phyloP scores from a whole-genome alignment of 78 protist genomes.

The Dictyostelium capitatum region DNA sequence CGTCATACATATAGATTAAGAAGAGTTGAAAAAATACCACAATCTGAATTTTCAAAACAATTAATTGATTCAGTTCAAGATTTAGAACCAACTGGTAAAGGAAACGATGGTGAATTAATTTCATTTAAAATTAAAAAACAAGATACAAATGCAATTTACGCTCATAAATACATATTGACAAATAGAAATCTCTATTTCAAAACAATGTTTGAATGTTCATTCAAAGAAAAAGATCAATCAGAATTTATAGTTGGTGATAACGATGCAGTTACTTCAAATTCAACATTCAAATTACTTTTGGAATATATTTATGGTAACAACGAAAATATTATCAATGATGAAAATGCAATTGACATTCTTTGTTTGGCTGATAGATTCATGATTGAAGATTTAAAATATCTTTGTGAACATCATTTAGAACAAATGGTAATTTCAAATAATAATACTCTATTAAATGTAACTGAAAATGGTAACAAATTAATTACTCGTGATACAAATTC shows the following conservation, averaged over 20 bases:
- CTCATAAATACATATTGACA: constrained; percentile 47
- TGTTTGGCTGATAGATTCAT: constrained; percentile 81
- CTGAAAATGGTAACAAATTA: neutral
- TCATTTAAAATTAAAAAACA: neutral
- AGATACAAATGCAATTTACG: neutral
- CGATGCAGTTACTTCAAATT: constrained; percentile 24
- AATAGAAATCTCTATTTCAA: constrained; percentile 57
- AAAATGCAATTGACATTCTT: constrained; percentile 72
- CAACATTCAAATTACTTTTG: constrained; percentile 44
- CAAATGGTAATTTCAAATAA: constrained; percentile 26
- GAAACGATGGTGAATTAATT: neutral
- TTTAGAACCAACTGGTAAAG: neutral
- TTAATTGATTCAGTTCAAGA: constrained; percentile 16
- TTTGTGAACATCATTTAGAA: constrained; percentile 68
- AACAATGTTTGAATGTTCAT: constrained; percentile 81
- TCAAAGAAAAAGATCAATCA: constrained; percentile 65
- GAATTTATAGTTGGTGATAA: constrained; percentile 37
- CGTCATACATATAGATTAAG: constrained; percentile 39
- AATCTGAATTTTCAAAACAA: constrained; percentile 29
- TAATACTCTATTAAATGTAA: neutral
- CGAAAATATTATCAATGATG: constrained; percentile 48
- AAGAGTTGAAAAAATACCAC: constrained; percentile 49
- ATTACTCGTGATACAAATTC: no score
- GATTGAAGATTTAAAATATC: constrained; percentile 80
- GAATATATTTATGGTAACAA: constrained; percentile 73